Base-by-base conservation (phyloP, 805 yeast genomes). In the Schwanniomyces yamadae region DNA sequence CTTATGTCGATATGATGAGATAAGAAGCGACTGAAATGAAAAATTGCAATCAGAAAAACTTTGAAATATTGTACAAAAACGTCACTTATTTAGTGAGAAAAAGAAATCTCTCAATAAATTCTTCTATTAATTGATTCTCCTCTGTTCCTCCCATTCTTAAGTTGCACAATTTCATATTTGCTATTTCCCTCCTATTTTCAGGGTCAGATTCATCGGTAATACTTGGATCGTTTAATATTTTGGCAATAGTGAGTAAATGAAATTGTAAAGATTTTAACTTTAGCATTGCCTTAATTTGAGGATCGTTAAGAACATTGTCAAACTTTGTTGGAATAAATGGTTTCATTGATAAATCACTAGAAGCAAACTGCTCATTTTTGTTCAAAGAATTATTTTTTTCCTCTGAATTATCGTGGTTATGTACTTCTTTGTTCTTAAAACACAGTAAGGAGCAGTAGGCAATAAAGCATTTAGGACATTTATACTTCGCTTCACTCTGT, bases 51-150 rank as follows among this genome's bases (percentile, higher is more conserved):
- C n/a, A n/a, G n/a, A n/a, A n/a, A n/a, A n/a, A n/a, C n/a, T n/a
- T n/a, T n/a, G n/a, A n/a, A n/a, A n/a, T n/a, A n/a, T n/a, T n/a
- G n/a, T n/a, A n/a, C 20, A 73, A 42, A 5, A 10, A 7, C 11
- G 3, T 10, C 14, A 15, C 11, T 27, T 13, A 27, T 27, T 27
- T 20, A 6, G 17, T 11, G 5, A 27, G 19, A 18, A 27, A 17
- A 17, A 34, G 26, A 4, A 76, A 60, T 23, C 72, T 45, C 29
- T 53, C 54, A 11, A 80, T 75, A 56, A 85, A 84, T 46, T 84
- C 91, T 53, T 84, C 90, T 4, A 86, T 78, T 16, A 80, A 57
- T 42, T 66, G 77, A 50, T 86, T 86, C 33, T 75, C 76, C 45
- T 85, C 87, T 0, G 66, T 36, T 0, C 95, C 95, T 4, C 83